A percentile compares a stretch with the other conserved stretches of the same genome.
Evolutionary conservation across 768 basidiomycete species (phyloP).

Genomic region (Cystofilobasidium bisporidii): DNA sequence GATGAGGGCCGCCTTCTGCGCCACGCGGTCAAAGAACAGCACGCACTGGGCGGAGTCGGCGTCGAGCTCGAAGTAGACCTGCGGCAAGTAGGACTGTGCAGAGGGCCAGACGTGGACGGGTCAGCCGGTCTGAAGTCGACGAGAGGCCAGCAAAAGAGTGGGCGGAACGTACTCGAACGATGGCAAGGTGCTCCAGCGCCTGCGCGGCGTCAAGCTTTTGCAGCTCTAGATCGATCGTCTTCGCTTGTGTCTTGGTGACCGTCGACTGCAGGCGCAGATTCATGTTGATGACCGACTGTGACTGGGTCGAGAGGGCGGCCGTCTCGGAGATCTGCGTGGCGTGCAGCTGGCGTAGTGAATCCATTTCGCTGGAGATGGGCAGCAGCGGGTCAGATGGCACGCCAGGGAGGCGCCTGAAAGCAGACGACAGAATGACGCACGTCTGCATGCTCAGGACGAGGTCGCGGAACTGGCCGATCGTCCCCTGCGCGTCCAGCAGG

Average conservation of each 20-base stretch:
- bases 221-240: conserved; percentile 79
- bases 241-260: conserved; percentile 80
- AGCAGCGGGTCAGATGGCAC: not conserved
- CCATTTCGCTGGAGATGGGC: conserved; percentile 60
- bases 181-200: conserved; percentile 63
- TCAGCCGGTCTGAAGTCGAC: not conserved
- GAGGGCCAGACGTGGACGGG: not conserved
- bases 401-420: not conserved
- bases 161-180: conserved; percentile 57
- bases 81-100: conserved; percentile 74
- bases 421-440: conserved; percentile 42
- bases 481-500: conserved; percentile 74
- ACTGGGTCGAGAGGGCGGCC: conserved; percentile 71
- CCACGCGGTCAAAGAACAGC: conserved; percentile 83
- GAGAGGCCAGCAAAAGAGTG: too few species aligned
- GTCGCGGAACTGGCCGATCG: conserved; percentile 86
- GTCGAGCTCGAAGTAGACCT: conserved; percentile 80
- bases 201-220: conserved; percentile 75
- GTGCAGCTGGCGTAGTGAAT: conserved; percentile 69
- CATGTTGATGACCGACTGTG: conserved; percentile 84
- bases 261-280: conserved; percentile 90
- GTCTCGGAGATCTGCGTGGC: conserved; percentile 75
- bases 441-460: conserved; percentile 72
- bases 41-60: conserved; percentile 79
- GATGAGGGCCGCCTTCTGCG: conserved; percentile 76